A percentile compares a stretch with the other conserved stretches of the same genome.
Evolutionary conservation across 352 stramenopile genomes (phyloP).

Genomic region (Bremia lactucae): DNA sequence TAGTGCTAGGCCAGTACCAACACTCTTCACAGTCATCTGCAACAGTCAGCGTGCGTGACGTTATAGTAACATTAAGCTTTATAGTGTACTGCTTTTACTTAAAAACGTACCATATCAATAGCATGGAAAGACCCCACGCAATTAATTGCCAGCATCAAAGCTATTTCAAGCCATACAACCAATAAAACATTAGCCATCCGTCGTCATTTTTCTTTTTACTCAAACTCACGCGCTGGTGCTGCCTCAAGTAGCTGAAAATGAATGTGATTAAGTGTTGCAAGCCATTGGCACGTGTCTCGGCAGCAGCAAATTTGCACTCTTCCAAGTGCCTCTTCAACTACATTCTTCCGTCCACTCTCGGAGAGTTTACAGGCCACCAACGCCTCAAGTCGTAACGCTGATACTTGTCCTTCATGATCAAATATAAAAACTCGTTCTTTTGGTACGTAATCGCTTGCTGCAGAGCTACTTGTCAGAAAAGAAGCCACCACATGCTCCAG

Average conservation of each 20-base stretch:
- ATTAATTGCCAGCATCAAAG: conserved; percentile 49
- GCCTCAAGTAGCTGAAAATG: conserved; percentile 50
- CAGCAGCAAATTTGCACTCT: conserved; percentile 39
- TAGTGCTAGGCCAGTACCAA: conserved; percentile 41
- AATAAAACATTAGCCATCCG: conserved; percentile 1
- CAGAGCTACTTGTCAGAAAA: conserved; percentile 38
- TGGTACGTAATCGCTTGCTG: conserved; percentile 3
- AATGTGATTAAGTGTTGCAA: conserved; percentile 61
- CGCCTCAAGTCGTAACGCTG: conserved; percentile 5
- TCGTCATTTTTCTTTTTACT: background rate
- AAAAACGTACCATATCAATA: conserved; percentile 43
- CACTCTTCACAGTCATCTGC: conserved; percentile 41
- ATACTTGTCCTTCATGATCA: conserved; percentile 48
- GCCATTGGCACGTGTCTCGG: conserved; percentile 61
- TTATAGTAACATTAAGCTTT: background rate
- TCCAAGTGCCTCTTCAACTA: conserved; percentile 15
- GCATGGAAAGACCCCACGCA: conserved; percentile 49
- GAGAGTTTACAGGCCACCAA: conserved; percentile 6
- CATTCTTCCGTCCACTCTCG: conserved; percentile 6
- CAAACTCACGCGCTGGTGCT: conserved; percentile 28
- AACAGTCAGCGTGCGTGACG: background rate
- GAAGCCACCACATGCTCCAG: conserved; percentile 45
- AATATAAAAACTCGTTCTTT: conserved; percentile 50
- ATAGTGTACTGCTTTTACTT: background rate
- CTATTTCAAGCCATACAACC: conserved; percentile 11